Conservation (phyloP, 179 eudicot species). For the Silene noctiflora region DNA sequence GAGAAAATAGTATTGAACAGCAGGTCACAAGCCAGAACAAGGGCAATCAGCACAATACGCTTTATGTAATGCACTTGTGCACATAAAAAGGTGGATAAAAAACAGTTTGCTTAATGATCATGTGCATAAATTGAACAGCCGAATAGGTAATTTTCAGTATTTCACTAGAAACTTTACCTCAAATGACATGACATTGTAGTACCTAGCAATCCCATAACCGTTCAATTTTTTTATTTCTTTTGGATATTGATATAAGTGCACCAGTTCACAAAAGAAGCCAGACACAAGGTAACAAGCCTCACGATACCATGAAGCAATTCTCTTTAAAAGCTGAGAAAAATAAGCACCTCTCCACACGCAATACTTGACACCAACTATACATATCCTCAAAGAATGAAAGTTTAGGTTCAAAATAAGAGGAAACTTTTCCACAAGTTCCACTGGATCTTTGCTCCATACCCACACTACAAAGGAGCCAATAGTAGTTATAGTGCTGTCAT, state of each 20-base stretch:
- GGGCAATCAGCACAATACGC: not conserved
- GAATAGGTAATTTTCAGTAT: not conserved
- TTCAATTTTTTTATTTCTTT: not conserved
- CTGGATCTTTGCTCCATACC: not conserved
- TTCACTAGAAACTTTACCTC: not conserved
- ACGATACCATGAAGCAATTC: not conserved
- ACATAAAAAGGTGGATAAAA: not conserved
- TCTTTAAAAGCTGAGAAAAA: not conserved
- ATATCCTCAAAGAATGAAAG: not conserved
- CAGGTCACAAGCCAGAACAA: conserved; percentile 11
- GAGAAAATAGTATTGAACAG: not conserved
- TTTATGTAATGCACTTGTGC: not conserved
- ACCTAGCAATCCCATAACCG: not conserved
- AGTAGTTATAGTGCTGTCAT: not conserved
- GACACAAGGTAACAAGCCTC: conserved; percentile 4
- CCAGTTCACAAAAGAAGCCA: not conserved
- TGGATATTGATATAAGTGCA: not conserved
- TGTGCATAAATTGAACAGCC: not conserved
- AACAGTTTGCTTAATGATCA: not conserved
- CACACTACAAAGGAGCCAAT: not conserved
- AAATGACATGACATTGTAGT: not conserved
- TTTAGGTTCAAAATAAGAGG: not conserved
- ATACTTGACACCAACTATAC: not conserved
- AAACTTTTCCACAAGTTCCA: not conserved
- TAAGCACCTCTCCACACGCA: not conserved